Conservation (phyloP, 2,329 filamentous ascomycete genomes). For the Colletotrichum nymphaeae region DNA sequence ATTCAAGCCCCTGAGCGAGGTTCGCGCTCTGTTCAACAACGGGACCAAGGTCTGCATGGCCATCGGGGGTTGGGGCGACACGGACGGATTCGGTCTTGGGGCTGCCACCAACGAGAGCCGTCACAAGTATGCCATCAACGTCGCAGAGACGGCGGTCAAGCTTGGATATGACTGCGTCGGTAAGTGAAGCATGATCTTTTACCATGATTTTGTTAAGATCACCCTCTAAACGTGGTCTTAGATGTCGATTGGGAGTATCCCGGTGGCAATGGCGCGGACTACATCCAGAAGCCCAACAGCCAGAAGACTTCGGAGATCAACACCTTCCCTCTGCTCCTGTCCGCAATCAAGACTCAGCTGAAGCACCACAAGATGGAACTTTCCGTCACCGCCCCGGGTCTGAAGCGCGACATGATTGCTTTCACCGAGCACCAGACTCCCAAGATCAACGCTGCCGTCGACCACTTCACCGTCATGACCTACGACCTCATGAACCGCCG, state of each 20-base stretch:
- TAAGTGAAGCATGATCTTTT: constrained; percentile 43
- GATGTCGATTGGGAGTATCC: constrained; percentile 77
- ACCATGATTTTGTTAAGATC: not conserved
- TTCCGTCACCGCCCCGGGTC: constrained; percentile 75
- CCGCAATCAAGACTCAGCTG: constrained; percentile 67
- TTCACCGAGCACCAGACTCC: constrained; percentile 68
- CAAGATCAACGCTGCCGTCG: constrained; percentile 68
- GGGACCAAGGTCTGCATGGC: constrained; percentile 71
- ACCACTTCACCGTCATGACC: constrained; percentile 78
- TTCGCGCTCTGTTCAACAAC: constrained; percentile 63
- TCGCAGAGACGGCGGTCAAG: constrained; percentile 63
- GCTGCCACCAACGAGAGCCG: constrained; percentile 60
- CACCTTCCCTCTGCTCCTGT: constrained; percentile 70
- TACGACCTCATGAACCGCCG: constrained; percentile 81
- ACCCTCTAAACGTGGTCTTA: constrained; percentile 5
- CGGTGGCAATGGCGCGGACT: constrained; percentile 76
- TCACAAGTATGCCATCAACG: constrained; percentile 66
- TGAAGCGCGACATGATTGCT: constrained; percentile 74
- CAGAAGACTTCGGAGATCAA: constrained; percentile 69
- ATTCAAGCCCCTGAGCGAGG: constrained; percentile 62
- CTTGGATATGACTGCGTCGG: constrained; percentile 71
- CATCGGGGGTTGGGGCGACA: constrained; percentile 75
- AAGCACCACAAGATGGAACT: constrained; percentile 65
- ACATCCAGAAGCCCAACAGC: constrained; percentile 70
- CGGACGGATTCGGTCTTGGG: constrained; percentile 63